Evolutionary conservation across 345 rosid genomes (phyloP).

Genomic region (Citropsis articulata): DNA sequence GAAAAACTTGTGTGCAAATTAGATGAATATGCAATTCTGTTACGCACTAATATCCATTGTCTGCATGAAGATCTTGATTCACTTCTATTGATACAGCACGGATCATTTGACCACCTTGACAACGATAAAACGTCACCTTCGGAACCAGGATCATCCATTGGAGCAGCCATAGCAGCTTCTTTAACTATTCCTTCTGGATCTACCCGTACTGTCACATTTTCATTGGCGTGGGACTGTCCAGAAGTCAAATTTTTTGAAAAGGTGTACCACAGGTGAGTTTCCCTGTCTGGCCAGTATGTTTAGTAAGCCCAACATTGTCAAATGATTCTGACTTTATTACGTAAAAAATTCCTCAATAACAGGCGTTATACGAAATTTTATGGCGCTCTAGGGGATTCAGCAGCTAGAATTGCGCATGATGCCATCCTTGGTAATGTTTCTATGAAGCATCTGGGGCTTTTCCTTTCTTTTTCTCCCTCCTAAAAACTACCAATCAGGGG

Average conservation of each 20-base stretch:
- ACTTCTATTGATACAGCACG: slow-evolving; percentile 40
- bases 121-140: slow-evolving; percentile 45
- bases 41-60: not conserved
- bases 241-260: slow-evolving; percentile 67
- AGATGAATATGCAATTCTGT: not conserved
- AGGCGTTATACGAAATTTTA: slow-evolving; percentile 94
- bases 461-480: not conserved
- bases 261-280: slow-evolving; percentile 71
- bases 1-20: not conserved
- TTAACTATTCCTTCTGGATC: slow-evolving; percentile 66
- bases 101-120: slow-evolving; percentile 64
- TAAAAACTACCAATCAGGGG: too few relatives aligned
- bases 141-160: slow-evolving; percentile 80
- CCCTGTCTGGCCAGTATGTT: not conserved
- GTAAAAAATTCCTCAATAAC: slow-evolving; percentile 12
- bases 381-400: slow-evolving; percentile 74
- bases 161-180: slow-evolving; percentile 90
- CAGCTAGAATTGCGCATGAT: slow-evolving; percentile 72
- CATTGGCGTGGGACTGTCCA: slow-evolving; percentile 95
- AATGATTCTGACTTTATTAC: not conserved
- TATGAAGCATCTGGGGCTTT: not conserved
- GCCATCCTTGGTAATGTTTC: slow-evolving; percentile 66
- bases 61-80: not conserved
- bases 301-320: not conserved
- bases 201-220: slow-evolving; percentile 63